phyloP scores from a whole-genome alignment of 2,329 filamentous ascomycete genomes.

The Alternaria sp. region DNA sequence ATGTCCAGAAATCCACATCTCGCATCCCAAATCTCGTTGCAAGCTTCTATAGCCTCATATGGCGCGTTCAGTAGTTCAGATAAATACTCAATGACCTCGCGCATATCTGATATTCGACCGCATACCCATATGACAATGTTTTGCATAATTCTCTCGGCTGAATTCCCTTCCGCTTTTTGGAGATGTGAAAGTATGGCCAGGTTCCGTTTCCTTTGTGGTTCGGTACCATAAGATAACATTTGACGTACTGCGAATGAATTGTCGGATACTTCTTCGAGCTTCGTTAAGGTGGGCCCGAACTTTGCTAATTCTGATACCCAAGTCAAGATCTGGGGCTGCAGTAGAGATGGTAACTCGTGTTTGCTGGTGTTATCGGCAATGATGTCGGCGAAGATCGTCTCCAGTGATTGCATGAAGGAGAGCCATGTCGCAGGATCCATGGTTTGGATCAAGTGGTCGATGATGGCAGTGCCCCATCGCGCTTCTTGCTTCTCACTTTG shows the following conservation, averaged over 20 bases:
- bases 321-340: slow-evolving; percentile 2
- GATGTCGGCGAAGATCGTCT: slow-evolving; percentile 23
- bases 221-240: slow-evolving; percentile 22
- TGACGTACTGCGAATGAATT: slow-evolving; percentile 12
- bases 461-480: not conserved
- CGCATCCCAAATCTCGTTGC: slow-evolving; percentile 31
- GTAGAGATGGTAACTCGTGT: slow-evolving; percentile 10
- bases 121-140: slow-evolving; percentile 18
- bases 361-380: slow-evolving; percentile 5
- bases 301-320: slow-evolving; percentile 4
- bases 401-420: slow-evolving; percentile 25
- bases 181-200: slow-evolving; percentile 24
- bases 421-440: slow-evolving; percentile 31
- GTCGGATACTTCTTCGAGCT: slow-evolving; percentile 22
- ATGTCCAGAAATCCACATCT: slow-evolving; percentile 21
- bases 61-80: slow-evolving; percentile 15
- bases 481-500: slow-evolving; percentile 7
- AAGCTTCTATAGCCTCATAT: slow-evolving; percentile 22
- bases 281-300: slow-evolving; percentile 18
- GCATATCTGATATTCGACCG: slow-evolving; percentile 9
- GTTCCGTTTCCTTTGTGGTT: slow-evolving; percentile 13
- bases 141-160: slow-evolving; percentile 30
- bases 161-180: slow-evolving; percentile 7
- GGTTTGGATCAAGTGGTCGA: slow-evolving; percentile 22
- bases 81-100: slow-evolving; percentile 22